Base-by-base conservation (phyloP, 768 basidiomycete genomes). In the Boletus subparvulus region DNA sequence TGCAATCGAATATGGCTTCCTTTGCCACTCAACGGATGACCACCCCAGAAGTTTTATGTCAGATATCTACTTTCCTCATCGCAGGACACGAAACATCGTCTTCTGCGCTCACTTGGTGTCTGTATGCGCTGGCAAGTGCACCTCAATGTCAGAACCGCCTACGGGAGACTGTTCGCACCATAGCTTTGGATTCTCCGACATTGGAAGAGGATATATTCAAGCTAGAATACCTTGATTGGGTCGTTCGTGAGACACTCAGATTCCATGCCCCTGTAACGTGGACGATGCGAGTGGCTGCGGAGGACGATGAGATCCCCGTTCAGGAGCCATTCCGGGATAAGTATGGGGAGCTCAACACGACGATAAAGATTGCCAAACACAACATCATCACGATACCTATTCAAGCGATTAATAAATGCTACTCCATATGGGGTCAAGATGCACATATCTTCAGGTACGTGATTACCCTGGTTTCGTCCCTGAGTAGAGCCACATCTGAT, bases 21-120 rank as follows among this genome's bases (percentile, higher is more conserved):
- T 68, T 74, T 11, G 68, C 77, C 11, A 70, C 74, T 1, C 77
- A 80, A 56, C 75, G 76, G n/a, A 76, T 89, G 75, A 76, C 80
- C 12, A 76, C 80, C 37, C 69, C 75, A n/a, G 85, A 89, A 58
- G 78, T 82, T 2, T 71, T 84, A 24, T 83, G 77, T 61, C 87
- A 86, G 60, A 86, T 87, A 58, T 79, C 81, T 12, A 86, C 83
- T 0, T 86, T 87, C 65, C 74, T 87, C 32, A 76, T 81, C 14
- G 83, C 84, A 6, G 86, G 87, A 12, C 81, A 88, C 71, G 86
- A 88, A 66, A 85, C 85, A 1, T 80, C 80, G 17, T 75, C 82
- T 1, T 77, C 77, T 7, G 81, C 84, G 4, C 72, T 87, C 16
- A 77, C 83, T 8, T 89, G 85, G 85, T 80, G 80, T 52, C 73